Evolutionary conservation across 2,329 filamentous ascomycete genomes (phyloP).

Genomic region (Claviceps arundinis): DNA sequence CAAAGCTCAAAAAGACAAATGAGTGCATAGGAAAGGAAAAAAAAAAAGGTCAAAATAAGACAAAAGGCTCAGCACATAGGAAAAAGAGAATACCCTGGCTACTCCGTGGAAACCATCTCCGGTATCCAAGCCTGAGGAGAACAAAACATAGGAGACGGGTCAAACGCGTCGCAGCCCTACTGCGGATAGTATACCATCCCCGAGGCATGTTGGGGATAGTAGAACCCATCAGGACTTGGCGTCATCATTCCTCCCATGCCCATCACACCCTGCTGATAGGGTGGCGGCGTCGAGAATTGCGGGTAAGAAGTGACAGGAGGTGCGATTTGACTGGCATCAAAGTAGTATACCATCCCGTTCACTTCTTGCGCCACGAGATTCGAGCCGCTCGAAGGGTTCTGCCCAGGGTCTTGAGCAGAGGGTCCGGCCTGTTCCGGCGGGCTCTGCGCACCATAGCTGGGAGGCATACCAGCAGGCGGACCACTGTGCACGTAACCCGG

Average conservation of each 20-base stretch:
- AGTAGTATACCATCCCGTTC: constrained; percentile 95
- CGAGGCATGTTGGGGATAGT: constrained; percentile 45
- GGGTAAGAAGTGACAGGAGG: constrained; percentile 33
- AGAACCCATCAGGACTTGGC: constrained; percentile 54
- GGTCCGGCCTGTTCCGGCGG: constrained; percentile 23
- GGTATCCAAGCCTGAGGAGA: constrained; percentile 13
- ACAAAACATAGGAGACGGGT: constrained; percentile 11
- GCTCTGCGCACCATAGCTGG: constrained; percentile 28
- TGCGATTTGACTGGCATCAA: constrained; percentile 62
- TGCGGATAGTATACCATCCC: constrained; percentile 50
- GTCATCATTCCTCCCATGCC: constrained; percentile 75
- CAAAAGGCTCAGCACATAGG: constrained; percentile 4
- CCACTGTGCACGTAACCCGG: constrained; percentile 44
- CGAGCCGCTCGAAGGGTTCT: constrained; percentile 16
- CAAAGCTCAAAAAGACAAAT: not conserved
- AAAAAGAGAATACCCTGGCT: constrained; percentile 1
- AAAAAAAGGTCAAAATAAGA: not conserved
- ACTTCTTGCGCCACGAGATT: constrained; percentile 67
- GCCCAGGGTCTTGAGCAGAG: constrained; percentile 18
- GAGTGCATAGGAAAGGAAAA: not conserved
- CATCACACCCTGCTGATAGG: constrained; percentile 44
- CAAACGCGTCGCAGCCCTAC: constrained; percentile 25
- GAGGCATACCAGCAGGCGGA: constrained; percentile 30
- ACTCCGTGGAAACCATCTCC: constrained; percentile 19
- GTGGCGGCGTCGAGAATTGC: constrained; percentile 32